Conservation (phyloP, 257 asterid genomes). For the Jacaranda mimosifolia region DNA sequence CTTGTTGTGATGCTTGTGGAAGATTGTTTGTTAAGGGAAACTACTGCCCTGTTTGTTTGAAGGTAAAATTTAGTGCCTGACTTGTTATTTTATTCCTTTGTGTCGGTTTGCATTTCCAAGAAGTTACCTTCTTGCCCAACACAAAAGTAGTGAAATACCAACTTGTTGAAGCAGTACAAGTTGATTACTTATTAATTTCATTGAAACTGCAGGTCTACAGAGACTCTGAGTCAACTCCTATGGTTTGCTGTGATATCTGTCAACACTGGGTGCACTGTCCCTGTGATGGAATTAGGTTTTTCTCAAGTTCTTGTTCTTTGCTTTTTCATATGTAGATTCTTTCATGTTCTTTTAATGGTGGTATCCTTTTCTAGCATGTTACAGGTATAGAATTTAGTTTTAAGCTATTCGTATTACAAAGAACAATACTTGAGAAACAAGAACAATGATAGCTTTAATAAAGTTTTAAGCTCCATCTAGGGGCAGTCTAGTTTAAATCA, state of each 20-base stretch:
- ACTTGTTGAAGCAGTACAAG: conserved; percentile 23
- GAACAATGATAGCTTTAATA: not conserved
- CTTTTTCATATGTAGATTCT: not conserved
- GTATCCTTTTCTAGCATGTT: not conserved
- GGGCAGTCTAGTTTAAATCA: not conserved
- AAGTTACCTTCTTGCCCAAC: not conserved
- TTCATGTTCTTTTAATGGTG: conserved; percentile 7
- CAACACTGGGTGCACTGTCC: conserved; percentile 99
- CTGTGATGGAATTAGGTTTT: conserved; percentile 95
- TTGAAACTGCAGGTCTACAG: conserved; percentile 78
- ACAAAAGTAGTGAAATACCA: not conserved
- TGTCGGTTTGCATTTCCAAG: not conserved
- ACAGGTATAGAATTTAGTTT: not conserved
- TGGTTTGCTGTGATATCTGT: conserved; percentile 98
- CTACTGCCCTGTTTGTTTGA: conserved; percentile 96
- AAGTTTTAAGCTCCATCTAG: not conserved
- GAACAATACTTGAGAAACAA: not conserved
- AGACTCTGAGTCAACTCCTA: conserved; percentile 98
- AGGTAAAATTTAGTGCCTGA: conserved; percentile 45
- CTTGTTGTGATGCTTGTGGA: conserved; percentile 99
- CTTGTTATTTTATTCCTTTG: not conserved
- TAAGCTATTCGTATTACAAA: not conserved
- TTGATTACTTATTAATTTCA: conserved; percentile 34
- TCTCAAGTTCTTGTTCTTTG: conserved; percentile 27
- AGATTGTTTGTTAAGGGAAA: conserved; percentile 94